phyloP scores from a whole-genome alignment of 352 stramenopile species.

The Pythium aristosporum region DNA sequence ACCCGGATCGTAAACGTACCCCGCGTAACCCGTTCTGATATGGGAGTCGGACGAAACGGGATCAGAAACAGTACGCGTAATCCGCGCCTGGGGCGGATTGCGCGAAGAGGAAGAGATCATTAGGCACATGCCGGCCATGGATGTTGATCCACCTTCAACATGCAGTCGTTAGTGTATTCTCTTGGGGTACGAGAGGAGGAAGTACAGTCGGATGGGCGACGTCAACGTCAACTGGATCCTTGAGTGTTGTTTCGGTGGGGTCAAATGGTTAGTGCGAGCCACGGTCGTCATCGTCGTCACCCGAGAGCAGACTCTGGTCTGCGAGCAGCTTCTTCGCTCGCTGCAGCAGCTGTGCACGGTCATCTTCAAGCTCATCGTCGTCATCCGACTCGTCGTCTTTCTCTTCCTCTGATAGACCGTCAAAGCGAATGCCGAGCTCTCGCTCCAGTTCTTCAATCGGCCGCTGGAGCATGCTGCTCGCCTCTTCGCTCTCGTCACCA shows the following conservation, averaged over 20 bases:
- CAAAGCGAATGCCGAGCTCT: slow-evolving; percentile 65
- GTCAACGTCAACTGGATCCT: neutral
- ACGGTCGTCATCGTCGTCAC: slow-evolving; percentile 26
- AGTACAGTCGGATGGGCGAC: neutral
- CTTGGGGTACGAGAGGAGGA: too few relatives aligned
- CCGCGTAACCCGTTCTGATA: slow-evolving; percentile 22
- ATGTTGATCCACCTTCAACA: neutral
- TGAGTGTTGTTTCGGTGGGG: slow-evolving; percentile 7
- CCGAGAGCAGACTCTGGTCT: slow-evolving; percentile 25
- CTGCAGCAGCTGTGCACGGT: slow-evolving; percentile 23
- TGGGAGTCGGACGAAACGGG: slow-evolving; percentile 7
- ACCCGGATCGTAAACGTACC: slow-evolving; percentile 1
- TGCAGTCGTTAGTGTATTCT: neutral
- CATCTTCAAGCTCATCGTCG: slow-evolving; percentile 29
- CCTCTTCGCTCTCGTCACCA: slow-evolving; percentile 28
- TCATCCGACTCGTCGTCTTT: slow-evolving; percentile 44
- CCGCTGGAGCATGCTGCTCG: slow-evolving; percentile 43
- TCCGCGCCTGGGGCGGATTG: neutral
- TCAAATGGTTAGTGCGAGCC: neutral
- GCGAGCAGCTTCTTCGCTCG: slow-evolving; percentile 27
- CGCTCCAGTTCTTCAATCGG: slow-evolving; percentile 72
- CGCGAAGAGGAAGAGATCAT: neutral
- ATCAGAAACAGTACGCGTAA: neutral
- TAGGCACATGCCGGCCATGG: too few relatives aligned
- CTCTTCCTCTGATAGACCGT: slow-evolving; percentile 59